A percentile compares a stretch with the other conserved stretches of the same genome.
These are phyloP conservation scores for Styphnolobium japonicum DNA, from an alignment of 306 rosid species.

Conservation along the genomic window DNA sequence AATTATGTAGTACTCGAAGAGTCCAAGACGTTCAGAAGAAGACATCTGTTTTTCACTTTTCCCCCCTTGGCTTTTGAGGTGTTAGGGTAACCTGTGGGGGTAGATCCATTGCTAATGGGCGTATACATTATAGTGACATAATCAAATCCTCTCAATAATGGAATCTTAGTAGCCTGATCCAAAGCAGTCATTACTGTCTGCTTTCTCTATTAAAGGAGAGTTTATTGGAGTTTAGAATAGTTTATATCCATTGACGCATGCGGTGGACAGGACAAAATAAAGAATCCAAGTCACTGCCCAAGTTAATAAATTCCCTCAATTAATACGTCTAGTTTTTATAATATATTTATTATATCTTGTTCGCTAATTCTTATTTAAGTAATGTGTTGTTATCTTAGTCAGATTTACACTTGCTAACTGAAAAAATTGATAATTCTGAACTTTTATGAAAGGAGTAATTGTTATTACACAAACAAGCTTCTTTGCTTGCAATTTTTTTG, in stretches of 20 bases:
- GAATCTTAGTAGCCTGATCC: neutral
- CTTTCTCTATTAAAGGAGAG: neutral
- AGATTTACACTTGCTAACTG: neutral
- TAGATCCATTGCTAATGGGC: neutral
- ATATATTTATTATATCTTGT: neutral
- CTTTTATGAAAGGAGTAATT: neutral
- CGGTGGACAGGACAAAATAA: no score
- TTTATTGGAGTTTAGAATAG: neutral
- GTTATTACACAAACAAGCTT: no score
- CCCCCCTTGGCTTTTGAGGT: neutral
- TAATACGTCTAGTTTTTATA: neutral
- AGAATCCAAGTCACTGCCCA: neutral
- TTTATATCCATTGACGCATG: neutral
- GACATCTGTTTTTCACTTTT: neutral
- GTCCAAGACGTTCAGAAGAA: neutral
- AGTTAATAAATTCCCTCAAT: neutral
- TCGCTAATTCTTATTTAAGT: neutral
- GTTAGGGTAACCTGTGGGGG: neutral
- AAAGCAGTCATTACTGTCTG: neutral
- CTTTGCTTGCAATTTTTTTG: neutral
- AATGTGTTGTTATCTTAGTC: neutral
- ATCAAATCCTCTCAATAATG: neutral
- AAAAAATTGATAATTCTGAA: no score
- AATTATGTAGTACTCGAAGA: neutral
- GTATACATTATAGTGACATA: neutral